Conservation (phyloP, 1,139 yeast species). For the Hansenula lynferdii region DNA sequence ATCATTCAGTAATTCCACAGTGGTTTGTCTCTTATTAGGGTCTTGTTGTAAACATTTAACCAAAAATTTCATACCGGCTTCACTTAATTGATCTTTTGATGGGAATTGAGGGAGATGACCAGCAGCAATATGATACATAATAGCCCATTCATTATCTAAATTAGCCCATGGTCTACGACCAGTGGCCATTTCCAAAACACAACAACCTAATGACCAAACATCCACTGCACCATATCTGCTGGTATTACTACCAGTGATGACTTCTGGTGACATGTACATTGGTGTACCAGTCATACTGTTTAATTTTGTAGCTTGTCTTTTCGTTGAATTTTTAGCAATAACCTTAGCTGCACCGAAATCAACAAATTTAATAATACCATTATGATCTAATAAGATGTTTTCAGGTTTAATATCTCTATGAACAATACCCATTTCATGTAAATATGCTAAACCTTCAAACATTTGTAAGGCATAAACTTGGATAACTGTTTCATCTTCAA, state of each 20-base stretch:
- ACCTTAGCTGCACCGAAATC: constrained; percentile 98
- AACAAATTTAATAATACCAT: constrained; percentile 91
- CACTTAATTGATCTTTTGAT: constrained; percentile 68
- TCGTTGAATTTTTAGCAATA: constrained; percentile 53
- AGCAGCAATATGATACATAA: constrained; percentile 97
- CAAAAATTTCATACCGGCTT: constrained; percentile 66
- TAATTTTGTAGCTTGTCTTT: constrained; percentile 30
- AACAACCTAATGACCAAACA: constrained; percentile 82
- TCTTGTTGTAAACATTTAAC: constrained; percentile 78
- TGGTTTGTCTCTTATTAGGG: constrained; percentile 75
- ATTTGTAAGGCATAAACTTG: constrained; percentile 89
- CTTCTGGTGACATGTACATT: constrained; percentile 99
- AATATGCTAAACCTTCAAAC: constrained; percentile 92
- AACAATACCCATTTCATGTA: constrained; percentile 94
- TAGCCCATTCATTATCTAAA: constrained; percentile 96
- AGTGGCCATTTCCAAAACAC: constrained; percentile 78
- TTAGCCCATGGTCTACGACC: constrained; percentile 88
- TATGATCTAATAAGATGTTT: constrained; percentile 83
- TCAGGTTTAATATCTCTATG: constrained; percentile 98
- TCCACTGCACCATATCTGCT: constrained; percentile 67
- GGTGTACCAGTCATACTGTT: constrained; percentile 86
- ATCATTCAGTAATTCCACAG: constrained; percentile 79
- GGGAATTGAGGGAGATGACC: constrained; percentile 92
- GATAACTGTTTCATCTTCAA: constrained; percentile 91
- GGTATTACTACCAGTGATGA: constrained; percentile 81